Evolutionary conservation across 2,329 filamentous ascomycete species (phyloP), one percentile per base, ranked within the genome.

Genomic region (Phialophora tarda): DNA sequence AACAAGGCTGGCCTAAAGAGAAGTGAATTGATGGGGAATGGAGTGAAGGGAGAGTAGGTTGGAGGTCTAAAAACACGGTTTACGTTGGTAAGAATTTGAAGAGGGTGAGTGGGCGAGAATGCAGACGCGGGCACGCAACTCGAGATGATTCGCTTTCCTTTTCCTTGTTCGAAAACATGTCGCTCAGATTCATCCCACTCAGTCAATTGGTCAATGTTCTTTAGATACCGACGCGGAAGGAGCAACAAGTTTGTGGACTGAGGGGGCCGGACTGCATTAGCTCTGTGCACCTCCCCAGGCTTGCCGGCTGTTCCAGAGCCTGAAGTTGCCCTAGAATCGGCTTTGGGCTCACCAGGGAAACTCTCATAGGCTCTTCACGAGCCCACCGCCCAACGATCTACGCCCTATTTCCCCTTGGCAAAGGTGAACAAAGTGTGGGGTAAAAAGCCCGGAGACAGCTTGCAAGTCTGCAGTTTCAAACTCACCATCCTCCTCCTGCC

Each of bases 91-190:
- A 28, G 24, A 55, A 24, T 55, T 55, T 26, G 53, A 28, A 5
- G 55, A 56, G 59, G 44, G 26, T 32, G 50, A 48, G 30, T 4
- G 47, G 44, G 30, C 28, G 21, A n/a, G 30, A 61, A n/a, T 28
- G 59, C 47, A 53, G 30, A 34, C 47, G 26, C 24, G 44, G 24
- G 28, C 48, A 62, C 24, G 51, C 51, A 41, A 34, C 50, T 47
- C 34, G 14, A 55, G 51, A 56, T 62, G 59, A 50, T 62, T 55
- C 50, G 59, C 23, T 56, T 62, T 47, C n/a, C 50, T 62, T 62
- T 62, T 32, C 38, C 51, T 47, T 34, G 32, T 6, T 51, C 21
- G 47, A 61, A 54, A 61, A 53, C 26, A 38, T 21, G 51, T 23
- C n/a, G 50, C 34, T n/a, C 59, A 44, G 50, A 17, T 34, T n/a